Evolutionary conservation across 2,329 filamentous ascomycete species (phyloP), one percentile per base, ranked within the genome.

Genomic region (Claviceps africana): DNA sequence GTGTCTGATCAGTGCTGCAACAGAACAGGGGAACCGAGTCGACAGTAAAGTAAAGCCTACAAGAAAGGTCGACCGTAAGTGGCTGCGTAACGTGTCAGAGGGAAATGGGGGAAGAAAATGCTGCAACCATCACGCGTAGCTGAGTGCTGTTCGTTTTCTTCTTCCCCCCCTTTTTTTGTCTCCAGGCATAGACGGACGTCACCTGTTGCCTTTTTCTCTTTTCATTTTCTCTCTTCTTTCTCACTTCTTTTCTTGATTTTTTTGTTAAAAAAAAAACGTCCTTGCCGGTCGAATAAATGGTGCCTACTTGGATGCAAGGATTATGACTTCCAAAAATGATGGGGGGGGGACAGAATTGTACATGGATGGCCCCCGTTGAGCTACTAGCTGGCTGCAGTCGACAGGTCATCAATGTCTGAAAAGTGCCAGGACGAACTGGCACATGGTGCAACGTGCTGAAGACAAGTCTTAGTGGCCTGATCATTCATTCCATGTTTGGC

Each of bases 71-170:
- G 51, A 52, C 51, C 37, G 51, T 50, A 31, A 50, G 49, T 46
- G 51, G 51, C 48, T 45, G 40, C 47, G 48, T 39, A 42, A 28
- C 33, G 35, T 31, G 47, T 45, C 15, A 30, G 8, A 21, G 9
- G 21, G 30, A 25, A 35, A 9, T 30, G 42, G 46, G 47, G 33
- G n/a, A 50, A 35, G 33, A 47, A 35, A 43, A 51, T 10, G 40
- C 55, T 56, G 55, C 47, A 47, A 54, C 50, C n/a, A 46, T 45
- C 45, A 47, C 44, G 50, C 51, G 54, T 56, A 50, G 51, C 54
- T 51, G 51, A 53, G 48, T 52, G 50, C 52, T 53, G 25, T 55
- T 51, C 22, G 10, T 25, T 45, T 1, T 8, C 11, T n/a, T 39
- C 17, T 40, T 37, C 31, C 31, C 9, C 31, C 11, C 33, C 13